Evolutionary conservation across 2,329 filamentous ascomycete species (phyloP).

Genomic region (Diplocarpon mali): DNA sequence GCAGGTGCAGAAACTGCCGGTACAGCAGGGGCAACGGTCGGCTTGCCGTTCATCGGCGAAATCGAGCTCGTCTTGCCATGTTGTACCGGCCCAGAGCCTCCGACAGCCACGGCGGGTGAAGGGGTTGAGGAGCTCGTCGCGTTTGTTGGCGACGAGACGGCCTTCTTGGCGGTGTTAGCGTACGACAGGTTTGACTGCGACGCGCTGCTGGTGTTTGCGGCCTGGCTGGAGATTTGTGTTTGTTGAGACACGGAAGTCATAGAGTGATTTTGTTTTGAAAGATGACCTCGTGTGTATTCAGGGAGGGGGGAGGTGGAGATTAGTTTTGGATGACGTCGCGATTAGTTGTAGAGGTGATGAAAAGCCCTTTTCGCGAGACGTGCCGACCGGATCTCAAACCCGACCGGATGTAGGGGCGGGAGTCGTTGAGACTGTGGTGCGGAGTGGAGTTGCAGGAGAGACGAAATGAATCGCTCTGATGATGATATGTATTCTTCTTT

Average conservation of each 20-base stretch:
- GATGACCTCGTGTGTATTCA: constrained; percentile 17
- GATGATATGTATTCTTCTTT: not conserved
- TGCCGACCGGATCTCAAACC: not conserved
- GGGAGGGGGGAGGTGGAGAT: constrained; percentile 3
- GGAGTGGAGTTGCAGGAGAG: constrained; percentile 18
- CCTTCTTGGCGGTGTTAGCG: constrained; percentile 58
- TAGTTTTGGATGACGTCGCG: constrained; percentile 24
- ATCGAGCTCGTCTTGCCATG: constrained; percentile 55
- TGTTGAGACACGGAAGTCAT: constrained; percentile 29
- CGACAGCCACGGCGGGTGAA: constrained; percentile 43
- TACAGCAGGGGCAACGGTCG: constrained; percentile 57
- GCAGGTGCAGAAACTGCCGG: constrained; percentile 46
- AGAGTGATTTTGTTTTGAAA: constrained; percentile 20
- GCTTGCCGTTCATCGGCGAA: constrained; percentile 78
- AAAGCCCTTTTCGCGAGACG: not conserved
- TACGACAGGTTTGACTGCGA: constrained; percentile 48
- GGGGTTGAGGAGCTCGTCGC: constrained; percentile 46
- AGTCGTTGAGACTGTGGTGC: constrained; percentile 8
- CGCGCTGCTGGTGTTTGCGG: constrained; percentile 44
- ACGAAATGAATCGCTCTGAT: constrained; percentile 27
- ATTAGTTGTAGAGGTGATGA: constrained; percentile 7
- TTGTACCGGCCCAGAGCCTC: constrained; percentile 40
- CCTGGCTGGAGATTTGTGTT: constrained; percentile 31
- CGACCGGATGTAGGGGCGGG: constrained; percentile 17
- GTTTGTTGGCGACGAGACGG: constrained; percentile 47